phyloP scores from a whole-genome alignment of 805 yeast genomes.

The Ogataea methylovora region DNA sequence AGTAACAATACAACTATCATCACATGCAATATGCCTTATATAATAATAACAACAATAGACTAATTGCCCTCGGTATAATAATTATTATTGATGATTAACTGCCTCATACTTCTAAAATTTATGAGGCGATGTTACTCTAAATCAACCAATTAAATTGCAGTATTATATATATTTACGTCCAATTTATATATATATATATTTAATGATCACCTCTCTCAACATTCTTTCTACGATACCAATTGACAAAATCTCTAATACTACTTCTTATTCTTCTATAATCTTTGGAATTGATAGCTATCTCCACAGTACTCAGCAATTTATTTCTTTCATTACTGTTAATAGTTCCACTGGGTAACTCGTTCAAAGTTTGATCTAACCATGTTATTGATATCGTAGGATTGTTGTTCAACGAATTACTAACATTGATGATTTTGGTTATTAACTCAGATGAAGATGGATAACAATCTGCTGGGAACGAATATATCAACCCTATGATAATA shows the following conservation, averaged over 20 bases:
- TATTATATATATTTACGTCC: not conserved
- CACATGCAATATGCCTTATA: too few relatives aligned
- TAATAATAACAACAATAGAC: too few relatives aligned
- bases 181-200: not conserved
- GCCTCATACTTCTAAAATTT: too few relatives aligned
- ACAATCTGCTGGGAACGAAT: constrained; percentile 62
- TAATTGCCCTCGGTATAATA: too few relatives aligned
- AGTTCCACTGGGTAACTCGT: constrained; percentile 41
- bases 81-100: too few relatives aligned
- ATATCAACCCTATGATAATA: constrained; percentile 60
- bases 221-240: constrained; percentile 77
- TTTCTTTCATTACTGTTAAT: constrained; percentile 63
- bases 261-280: constrained; percentile 70
- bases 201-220: constrained; percentile 25
- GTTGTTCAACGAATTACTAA: constrained; percentile 36
- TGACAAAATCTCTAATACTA: constrained; percentile 67
- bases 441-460: constrained; percentile 72
- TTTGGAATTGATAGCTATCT: constrained; percentile 54
- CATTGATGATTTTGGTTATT: constrained; percentile 51
- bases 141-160: too few relatives aligned
- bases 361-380: constrained; percentile 59
- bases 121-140: too few relatives aligned
- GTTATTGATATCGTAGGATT: constrained; percentile 30
- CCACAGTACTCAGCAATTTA: constrained; percentile 50
- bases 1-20: too few relatives aligned